These are phyloP conservation scores for Trichoderma arundinaceum DNA, from an alignment of 2,329 filamentous ascomycete species.

Conservation along the genomic window DNA sequence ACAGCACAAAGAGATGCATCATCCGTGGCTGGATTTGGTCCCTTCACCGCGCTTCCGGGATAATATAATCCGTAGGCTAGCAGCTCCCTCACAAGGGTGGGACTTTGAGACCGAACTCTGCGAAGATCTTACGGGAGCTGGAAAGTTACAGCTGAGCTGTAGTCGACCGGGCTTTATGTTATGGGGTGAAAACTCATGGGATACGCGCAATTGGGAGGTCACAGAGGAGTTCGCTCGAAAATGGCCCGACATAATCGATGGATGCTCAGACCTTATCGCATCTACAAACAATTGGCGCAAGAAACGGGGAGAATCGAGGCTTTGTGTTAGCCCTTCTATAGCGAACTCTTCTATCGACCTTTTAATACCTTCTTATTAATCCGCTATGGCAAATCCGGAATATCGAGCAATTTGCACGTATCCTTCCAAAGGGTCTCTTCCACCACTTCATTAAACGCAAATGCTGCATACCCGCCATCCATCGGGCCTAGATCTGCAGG, in stretches of 20 bases:
- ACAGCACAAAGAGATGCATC: background rate
- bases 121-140: background rate
- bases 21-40: slow-evolving; percentile 10
- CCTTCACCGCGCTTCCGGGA: slow-evolving; percentile 1
- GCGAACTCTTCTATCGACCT: accelerated
- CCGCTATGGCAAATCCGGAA: background rate
- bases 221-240: slow-evolving; percentile 2
- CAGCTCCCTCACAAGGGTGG: background rate
- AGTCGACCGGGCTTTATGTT: slow-evolving; percentile 5
- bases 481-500: background rate
- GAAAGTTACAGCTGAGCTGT: background rate
- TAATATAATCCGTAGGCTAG: background rate
- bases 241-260: background rate
- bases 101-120: slow-evolving; percentile 8
- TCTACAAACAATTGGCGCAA: slow-evolving; percentile 15
- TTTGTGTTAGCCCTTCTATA: background rate
- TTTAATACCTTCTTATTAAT: background rate
- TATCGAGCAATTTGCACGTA: background rate
- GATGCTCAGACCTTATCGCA: background rate
- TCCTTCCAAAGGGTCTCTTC: slow-evolving; percentile 9
- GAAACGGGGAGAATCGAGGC: background rate
- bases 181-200: slow-evolving; percentile 14
- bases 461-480: slow-evolving; percentile 6
- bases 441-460: slow-evolving; percentile 6
- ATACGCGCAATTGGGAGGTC: slow-evolving; percentile 5